Evolutionary conservation across 2,329 filamentous ascomycete species (phyloP), one percentile per base, ranked within the genome.

Genomic region (Phaeosphaeria sp.): DNA sequence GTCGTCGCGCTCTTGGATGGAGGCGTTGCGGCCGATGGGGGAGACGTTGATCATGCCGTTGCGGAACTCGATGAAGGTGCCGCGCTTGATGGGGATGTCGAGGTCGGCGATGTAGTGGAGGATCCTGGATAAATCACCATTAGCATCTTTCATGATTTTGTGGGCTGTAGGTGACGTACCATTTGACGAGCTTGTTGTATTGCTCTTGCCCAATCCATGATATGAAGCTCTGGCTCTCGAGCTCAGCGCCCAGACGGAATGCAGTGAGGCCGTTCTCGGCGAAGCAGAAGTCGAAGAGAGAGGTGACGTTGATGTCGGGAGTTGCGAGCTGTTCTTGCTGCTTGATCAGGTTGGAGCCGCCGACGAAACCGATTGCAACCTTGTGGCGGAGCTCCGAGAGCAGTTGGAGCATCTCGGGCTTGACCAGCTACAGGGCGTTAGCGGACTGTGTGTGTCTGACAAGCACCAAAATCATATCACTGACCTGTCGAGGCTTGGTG

Each of bases 251-350:
- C 73, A 93, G 81, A 74, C 93, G 92, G 84, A 86, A 96, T 44
- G 94, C 95, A 1, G 91, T 96, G 67, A 99, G 87, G 11, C 95
- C 95, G 81, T 99, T 99, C 83, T 99, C 95, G 57, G 93, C 84
- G 82, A 99, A 99, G 86, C 91, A 95, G 82, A 92, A 99, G 84
- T 99, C 95, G 83, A 99, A 99, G 72, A 98, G 88, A 61, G 87
- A 83, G 51, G 89, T 93, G 60, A 98, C 94, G 68, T 83, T 77
- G 67, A 89, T 84, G 24, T 86, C 77, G 6, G 65, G 51, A 3
- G 87, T 85, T 76, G 93, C 93, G 61, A 98, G 87, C 82, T 98
- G 94, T 80, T 98, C 95, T 80, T 98, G 92, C 81, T 98, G 95
- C 84, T 99, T 98, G 77, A 79, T 82, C 62, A 97, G 87, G 84